phyloP scores from a whole-genome alignment of 1,284 basidiomycete genomes.

The Leccinum pachyderme region DNA sequence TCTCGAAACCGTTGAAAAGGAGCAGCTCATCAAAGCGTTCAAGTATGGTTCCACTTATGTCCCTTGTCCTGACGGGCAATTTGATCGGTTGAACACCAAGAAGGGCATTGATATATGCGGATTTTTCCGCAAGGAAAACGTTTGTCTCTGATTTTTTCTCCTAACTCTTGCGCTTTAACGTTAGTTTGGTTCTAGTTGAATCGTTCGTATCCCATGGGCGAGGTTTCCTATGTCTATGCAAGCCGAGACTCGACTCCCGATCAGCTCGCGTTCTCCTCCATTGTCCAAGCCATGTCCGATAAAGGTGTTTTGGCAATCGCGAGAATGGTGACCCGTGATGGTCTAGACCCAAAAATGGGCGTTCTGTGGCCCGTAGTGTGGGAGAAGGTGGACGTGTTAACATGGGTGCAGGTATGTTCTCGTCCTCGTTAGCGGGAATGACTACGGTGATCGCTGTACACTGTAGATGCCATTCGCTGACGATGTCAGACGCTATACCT shows the following conservation, averaged over 20 bases:
- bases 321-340: slow-evolving; percentile 74
- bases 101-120: slow-evolving; percentile 88
- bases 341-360: slow-evolving; percentile 83
- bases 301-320: slow-evolving; percentile 73
- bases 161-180: background rate
- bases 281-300: slow-evolving; percentile 79
- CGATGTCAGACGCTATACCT: slow-evolving; percentile 85
- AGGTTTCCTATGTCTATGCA: slow-evolving; percentile 87
- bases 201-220: slow-evolving; percentile 80
- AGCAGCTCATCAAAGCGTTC: slow-evolving; percentile 79
- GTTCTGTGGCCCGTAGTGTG: slow-evolving; percentile 63
- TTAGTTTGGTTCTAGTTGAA: slow-evolving; percentile 54
- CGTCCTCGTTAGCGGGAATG: background rate
- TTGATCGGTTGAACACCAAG: slow-evolving; percentile 65
- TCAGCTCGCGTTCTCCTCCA: slow-evolving; percentile 83
- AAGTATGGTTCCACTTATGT: slow-evolving; percentile 91
- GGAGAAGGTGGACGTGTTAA: slow-evolving; percentile 71
- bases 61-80: slow-evolving; percentile 80
- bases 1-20: slow-evolving; percentile 62
- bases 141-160: slow-evolving; percentile 35
- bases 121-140: slow-evolving; percentile 72
- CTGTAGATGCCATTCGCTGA: slow-evolving; percentile 92
- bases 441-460: background rate
- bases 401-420: slow-evolving; percentile 72
- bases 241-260: slow-evolving; percentile 65